Evolutionary conservation across 768 basidiomycete genomes (phyloP), one percentile per base, ranked within the genome.

Genomic region (Pilatotrama ljubarskyi): DNA sequence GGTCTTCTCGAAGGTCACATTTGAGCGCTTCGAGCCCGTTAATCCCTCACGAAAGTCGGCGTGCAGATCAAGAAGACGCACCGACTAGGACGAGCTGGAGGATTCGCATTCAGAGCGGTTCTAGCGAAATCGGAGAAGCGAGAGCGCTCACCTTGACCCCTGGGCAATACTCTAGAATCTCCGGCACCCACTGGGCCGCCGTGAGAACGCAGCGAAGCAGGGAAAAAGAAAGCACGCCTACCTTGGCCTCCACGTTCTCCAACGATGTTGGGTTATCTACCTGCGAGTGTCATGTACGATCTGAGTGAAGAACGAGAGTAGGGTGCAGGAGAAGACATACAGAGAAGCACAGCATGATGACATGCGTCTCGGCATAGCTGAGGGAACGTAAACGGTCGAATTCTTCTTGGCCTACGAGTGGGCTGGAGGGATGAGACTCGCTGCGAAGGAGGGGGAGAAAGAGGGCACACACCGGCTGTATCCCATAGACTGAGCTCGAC

Each of bases 401-500:
- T 69, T 96, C 94, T 77, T 96, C 94, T 74, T 96, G 94, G 42
- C 93, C 93, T 94, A 75, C 52, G 66, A 46, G 26, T 42, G 66
- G 63, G 53, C 68, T 70, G 73, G 69, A 72, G 63, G 72, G 62
- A 60, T 67, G 66, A 62, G 56, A 61, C 56, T 63, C 57, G 26
- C 18, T 40, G 59, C 35, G 55, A 49, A 40, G 43, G 48, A 13
- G 51, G 10, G 26, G 8, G 17, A 35, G 48, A 36, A 20, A 47
- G 57, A 54, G 14, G 35, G 51, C 50, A 74, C 83, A 60, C 70
- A 94, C 96, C 95, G 44, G 96, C 96, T 44, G 96, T 98, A 72
- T 98, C 96, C 96, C 96, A 98, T 63, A 98, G 71, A 71, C 93
- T 93, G 43, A 99, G 79, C 69, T 98, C 95, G 14, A 98, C 88